Evolutionary conservation across 305 asterid genomes (phyloP).

Genomic region (Solanum hybrid): DNA sequence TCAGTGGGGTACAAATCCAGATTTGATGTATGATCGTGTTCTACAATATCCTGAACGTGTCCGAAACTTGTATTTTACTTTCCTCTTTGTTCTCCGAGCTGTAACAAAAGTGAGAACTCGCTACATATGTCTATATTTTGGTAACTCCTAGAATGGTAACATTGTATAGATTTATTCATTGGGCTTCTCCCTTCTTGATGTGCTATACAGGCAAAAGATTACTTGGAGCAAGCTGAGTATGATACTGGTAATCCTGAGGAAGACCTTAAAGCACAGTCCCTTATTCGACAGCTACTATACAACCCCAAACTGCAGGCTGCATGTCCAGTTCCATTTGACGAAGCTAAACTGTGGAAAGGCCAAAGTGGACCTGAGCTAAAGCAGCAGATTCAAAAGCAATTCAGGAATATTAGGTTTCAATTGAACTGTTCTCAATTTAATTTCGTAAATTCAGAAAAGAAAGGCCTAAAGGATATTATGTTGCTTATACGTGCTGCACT

Average conservation of each 20-base stretch:
- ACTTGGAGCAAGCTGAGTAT: constrained; percentile 93
- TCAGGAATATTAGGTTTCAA: constrained; percentile 70
- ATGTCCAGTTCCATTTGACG: constrained; percentile 88
- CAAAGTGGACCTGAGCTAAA: constrained; percentile 84
- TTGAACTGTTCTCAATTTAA: not conserved
- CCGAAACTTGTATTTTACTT: constrained; percentile 73
- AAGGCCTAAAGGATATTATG: not conserved
- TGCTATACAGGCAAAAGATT: constrained; percentile 55
- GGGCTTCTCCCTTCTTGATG: not conserved
- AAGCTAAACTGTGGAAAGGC: constrained; percentile 94
- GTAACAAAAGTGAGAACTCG: constrained; percentile 61
- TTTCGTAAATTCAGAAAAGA: not conserved
- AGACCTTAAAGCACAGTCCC: constrained; percentile 75
- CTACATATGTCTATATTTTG: not conserved
- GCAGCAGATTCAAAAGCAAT: constrained; percentile 76
- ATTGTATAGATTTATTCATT: not conserved
- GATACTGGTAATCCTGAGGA: constrained; percentile 61
- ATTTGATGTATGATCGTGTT: constrained; percentile 72
- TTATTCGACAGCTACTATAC: constrained; percentile 66
- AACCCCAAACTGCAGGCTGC: constrained; percentile 72
- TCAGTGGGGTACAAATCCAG: constrained; percentile 87
- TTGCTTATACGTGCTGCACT: not conserved
- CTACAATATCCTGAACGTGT: constrained; percentile 83
- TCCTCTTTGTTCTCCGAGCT: constrained; percentile 90
- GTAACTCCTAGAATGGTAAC: not conserved